A percentile compares a stretch with the other conserved stretches of the same genome.
These are phyloP conservation scores for Colletotrichum sp. DNA, from an alignment of 2,329 filamentous ascomycete species.

Conservation along the genomic window DNA sequence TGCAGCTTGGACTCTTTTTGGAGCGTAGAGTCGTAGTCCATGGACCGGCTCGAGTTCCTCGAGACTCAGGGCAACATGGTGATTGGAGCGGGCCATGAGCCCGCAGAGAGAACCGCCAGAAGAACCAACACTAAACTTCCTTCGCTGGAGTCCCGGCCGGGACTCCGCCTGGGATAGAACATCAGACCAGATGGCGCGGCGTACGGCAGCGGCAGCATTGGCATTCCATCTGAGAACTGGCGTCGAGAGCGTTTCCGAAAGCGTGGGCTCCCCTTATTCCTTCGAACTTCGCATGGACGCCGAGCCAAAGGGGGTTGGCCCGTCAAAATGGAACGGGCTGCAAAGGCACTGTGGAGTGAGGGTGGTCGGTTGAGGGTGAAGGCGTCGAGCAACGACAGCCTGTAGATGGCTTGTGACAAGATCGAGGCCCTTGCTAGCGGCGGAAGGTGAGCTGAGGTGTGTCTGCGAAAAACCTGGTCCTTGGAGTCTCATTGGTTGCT, in stretches of 20 bases:
- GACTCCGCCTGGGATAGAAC: constrained; percentile 13
- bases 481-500: constrained; percentile 33
- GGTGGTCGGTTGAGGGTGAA: constrained; percentile 31
- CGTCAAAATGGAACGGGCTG: constrained; percentile 7
- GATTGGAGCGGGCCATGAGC: constrained; percentile 16
- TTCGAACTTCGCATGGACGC: constrained; percentile 11
- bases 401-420: constrained; percentile 33
- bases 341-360: neutral
- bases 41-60: neutral
- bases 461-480: constrained; percentile 32
- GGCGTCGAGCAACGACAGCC: constrained; percentile 32
- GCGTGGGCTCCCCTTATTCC: neutral
- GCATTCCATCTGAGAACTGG: neutral
- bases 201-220: neutral
- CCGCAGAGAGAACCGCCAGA: neutral
- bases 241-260: constrained; percentile 1
- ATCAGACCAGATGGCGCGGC: constrained; percentile 18
- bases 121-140: neutral
- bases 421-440: constrained; percentile 28
- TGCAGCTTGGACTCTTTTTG: constrained; percentile 6
- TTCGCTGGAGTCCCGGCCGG: constrained; percentile 12
- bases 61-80: constrained; percentile 13
- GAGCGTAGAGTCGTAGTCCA: neutral
- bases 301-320: neutral
- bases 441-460: constrained; percentile 37